Evolutionary conservation across 2,329 filamentous ascomycete genomes (phyloP), one percentile per base, ranked within the genome.

Genomic region (Talaromyces sp.): DNA sequence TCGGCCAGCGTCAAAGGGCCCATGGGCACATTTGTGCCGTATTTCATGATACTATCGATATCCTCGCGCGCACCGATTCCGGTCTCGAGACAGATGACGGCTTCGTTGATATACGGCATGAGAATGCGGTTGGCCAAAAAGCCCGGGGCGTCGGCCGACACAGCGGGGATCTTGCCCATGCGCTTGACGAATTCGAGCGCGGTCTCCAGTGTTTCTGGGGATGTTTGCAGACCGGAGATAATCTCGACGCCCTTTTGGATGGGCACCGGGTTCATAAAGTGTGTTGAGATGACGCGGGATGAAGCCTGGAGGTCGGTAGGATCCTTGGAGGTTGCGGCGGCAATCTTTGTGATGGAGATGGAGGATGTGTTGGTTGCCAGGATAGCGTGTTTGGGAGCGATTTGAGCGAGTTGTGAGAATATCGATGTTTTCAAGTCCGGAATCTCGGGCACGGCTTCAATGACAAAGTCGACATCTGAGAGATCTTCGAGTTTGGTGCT

Each of bases 81-180:
- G 0, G 95, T 97, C 79, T 99, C 95, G 15, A 99, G 82, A 76
- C 95, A 99, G 66, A 96, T 93, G 68, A 99, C 83, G 9, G 96
- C 95, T 79, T 99, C 95, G 75, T 99, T 99, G 81, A 99, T 97
- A 75, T 99, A 99, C 0, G 95, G 95, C 95, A 99, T 99, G 63
- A 99, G 80, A 64, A 99, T 99, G 10, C 95, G 85, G 76, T 99
- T 99, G 33, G 95, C 95, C 27, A 99, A 82, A 81, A 99, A 99
- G 1, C 95, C 95, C 0, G 95, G 95, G 0, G 90, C 87, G 76
- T 99, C 95, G 17, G 91, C 90, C 15, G 92, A 96, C 32, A 90
- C 85, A 3, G 93, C 96, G 0, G 92, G 81, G 58, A 98, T 84
- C 80, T 99, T 99, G 70, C 93, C 93, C 91, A 99, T 96, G 63